Percentiles rank a stretch among this genome's conserved stretches.
phyloP scores from a whole-genome alignment of 75 land plant species.

The Sequoiadendron giganteum region DNA sequence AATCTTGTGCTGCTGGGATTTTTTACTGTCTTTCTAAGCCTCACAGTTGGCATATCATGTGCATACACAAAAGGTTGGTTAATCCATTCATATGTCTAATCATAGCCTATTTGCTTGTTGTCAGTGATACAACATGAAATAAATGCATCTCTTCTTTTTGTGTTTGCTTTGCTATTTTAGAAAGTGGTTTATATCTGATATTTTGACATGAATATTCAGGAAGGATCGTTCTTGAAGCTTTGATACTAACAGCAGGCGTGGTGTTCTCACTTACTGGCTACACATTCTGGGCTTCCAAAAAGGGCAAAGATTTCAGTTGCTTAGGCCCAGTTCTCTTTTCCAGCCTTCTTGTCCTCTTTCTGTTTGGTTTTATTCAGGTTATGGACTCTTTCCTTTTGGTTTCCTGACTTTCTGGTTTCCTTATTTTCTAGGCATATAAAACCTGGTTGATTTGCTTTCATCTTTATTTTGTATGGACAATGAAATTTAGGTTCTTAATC shows the following conservation, averaged over 20 bases:
- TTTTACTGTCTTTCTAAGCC: conserved; percentile 74
- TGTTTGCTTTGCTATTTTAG: neutral
- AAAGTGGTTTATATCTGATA: neutral
- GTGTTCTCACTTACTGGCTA: conserved; percentile 77
- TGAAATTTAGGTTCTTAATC: neutral
- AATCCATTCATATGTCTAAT: neutral
- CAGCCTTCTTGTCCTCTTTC: conserved; percentile 58
- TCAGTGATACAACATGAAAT: neutral
- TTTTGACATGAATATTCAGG: conserved; percentile 42
- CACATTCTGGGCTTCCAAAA: conserved; percentile 95
- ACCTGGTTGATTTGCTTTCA: neutral
- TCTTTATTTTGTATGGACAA: neutral
- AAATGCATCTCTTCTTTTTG: neutral
- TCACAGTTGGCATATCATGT: conserved; percentile 85
- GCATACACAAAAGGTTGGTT: conserved; percentile 83
- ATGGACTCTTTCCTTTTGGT: neutral
- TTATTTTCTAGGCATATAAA: neutral
- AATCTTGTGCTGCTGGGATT: conserved; percentile 85
- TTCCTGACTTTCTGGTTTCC: neutral
- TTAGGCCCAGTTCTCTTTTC: conserved; percentile 83
- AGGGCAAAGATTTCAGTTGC: conserved; percentile 87
- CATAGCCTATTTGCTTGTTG: neutral
- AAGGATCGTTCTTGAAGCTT: conserved; percentile 80
- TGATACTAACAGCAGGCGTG: conserved; percentile 79
- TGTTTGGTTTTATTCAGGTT: conserved; percentile 90